These are phyloP conservation scores for Chaetoscypha palmicola DNA, from an alignment of 2,329 filamentous ascomycete genomes.

Conservation along the genomic window DNA sequence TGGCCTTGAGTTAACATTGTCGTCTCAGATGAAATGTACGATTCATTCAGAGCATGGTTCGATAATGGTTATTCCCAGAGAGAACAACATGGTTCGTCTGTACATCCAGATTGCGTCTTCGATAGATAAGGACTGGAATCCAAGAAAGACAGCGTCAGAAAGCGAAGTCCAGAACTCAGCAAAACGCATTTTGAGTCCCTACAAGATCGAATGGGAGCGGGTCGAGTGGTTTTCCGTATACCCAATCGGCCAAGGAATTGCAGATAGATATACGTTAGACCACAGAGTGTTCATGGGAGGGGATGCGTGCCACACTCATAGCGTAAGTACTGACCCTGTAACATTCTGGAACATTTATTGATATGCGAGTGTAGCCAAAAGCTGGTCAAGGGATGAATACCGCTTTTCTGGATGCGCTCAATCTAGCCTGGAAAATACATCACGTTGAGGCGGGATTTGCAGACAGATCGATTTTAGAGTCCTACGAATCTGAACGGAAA, in stretches of 20 bases:
- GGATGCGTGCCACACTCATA: conserved; percentile 75
- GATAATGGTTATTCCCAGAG: conserved; percentile 73
- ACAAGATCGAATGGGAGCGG: conserved; percentile 58
- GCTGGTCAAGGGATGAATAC: conserved; percentile 78
- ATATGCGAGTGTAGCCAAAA: conserved; percentile 58
- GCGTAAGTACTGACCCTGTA: conserved; percentile 40
- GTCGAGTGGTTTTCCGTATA: conserved; percentile 73
- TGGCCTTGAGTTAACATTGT: not conserved
- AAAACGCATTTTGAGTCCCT: conserved; percentile 59
- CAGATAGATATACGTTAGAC: conserved; percentile 59
- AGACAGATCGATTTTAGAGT: conserved; percentile 64
- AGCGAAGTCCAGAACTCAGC: conserved; percentile 58
- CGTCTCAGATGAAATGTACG: conserved; percentile 59
- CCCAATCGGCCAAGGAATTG: conserved; percentile 67
- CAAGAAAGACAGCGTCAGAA: conserved; percentile 55
- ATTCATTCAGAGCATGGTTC: conserved; percentile 69
- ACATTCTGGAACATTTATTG: conserved; percentile 40
- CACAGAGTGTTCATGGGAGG: conserved; percentile 68
- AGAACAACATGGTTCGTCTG: conserved; percentile 60
- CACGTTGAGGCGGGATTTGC: conserved; percentile 81
- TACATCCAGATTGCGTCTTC: conserved; percentile 63
- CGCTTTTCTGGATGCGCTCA: conserved; percentile 73
- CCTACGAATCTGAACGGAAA: conserved; percentile 82
- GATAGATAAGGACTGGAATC: conserved; percentile 53
- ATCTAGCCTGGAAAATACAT: conserved; percentile 94